Percentiles rank a stretch among this genome's conserved stretches.
These are phyloP conservation scores for Toxoplasma gondii DNA, from an alignment of 169 alveolate genomes.

Conservation along the genomic window DNA sequence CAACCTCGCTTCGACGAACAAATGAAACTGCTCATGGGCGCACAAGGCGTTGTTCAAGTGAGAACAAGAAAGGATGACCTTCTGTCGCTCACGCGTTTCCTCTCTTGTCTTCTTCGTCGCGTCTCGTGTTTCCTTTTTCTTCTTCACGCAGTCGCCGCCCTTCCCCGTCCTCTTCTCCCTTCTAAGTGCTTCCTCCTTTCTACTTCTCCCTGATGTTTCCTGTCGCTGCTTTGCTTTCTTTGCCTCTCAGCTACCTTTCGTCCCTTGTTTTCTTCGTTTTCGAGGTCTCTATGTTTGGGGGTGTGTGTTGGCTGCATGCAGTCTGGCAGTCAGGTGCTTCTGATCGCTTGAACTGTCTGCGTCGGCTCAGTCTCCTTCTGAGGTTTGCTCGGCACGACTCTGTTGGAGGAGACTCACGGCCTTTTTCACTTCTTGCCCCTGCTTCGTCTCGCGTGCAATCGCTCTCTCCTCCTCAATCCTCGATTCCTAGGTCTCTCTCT, in stretches of 20 bases:
- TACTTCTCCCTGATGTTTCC: not conserved
- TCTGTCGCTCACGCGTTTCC: not conserved
- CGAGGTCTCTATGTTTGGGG: not conserved
- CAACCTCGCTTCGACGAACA: constrained; percentile 22
- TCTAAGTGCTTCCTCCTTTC: not conserved
- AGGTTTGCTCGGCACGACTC: too few species aligned
- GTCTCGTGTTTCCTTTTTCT: not conserved
- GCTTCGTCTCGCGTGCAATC: too few species aligned
- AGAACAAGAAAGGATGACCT: not conserved
- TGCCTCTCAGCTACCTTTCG: not conserved
- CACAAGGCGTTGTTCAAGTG: constrained; percentile 29
- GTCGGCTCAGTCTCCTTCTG: too few species aligned
- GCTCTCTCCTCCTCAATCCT: too few species aligned
- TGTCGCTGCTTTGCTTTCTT: too few species aligned
- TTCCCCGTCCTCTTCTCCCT: not conserved
- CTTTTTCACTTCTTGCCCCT: too few species aligned
- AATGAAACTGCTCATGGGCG: not conserved
- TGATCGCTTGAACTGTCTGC: too few species aligned
- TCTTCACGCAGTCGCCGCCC: not conserved
- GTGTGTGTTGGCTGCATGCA: too few species aligned
- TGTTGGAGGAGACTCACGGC: too few species aligned
- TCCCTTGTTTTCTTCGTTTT: not conserved
- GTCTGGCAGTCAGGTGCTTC: too few species aligned
- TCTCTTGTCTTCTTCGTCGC: not conserved
- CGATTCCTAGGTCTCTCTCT: too few species aligned